Base-by-base conservation (phyloP, 768 basidiomycete genomes). In the Xerocomus spinulosus region DNA sequence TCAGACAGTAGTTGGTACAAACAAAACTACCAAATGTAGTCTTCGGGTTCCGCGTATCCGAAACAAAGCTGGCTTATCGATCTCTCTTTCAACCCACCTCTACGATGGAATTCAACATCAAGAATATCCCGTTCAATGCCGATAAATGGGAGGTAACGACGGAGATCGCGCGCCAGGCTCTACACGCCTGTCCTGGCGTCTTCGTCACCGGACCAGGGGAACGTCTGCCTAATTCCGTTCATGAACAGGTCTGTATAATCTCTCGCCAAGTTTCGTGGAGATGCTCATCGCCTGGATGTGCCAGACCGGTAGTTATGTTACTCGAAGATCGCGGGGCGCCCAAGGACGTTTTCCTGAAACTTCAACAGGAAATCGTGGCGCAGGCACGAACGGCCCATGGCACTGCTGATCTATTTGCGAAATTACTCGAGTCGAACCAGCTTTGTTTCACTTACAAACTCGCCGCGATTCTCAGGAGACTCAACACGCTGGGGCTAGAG, bases 311-410 rank as follows among this genome's bases (percentile, higher is more conserved):
- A 12, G 75, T 91, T 24, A 89, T 85, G 82, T 70, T 88, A 4
- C 70, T 93, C 7, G 91, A 93, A 61, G 85, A 87, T 51, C 74
- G 84, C 9, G 83, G 82, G 2, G 82, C 90, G 14, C 68, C 70
- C 8, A 71, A 66, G 50, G 70, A 81, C 0, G 74, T 69, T 4
- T 87, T 93, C 57, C 38, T 81, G 32, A 64, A 70, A 9, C 74
- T 92, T 2, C 91, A 92, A 55, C 70, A 80, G 17, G 52, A 60
- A 0, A 80, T 81, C 2, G 76, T 87, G 2, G 73, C 75, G 0
- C 68, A 76, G 1, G 76, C 82, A 23, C 73, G 74, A 23, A 82
- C 77, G 35, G 81, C 88, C 3, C 73, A 82, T 42, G 76, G 83
- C 48, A 80, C 78, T 3, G 66, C 82, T 3, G 56, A 54, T 14